Percentiles rank a stretch among this genome's conserved stretches.
These are phyloP conservation scores for Erythrophleum fordii DNA, from an alignment of 306 rosid genomes.

Conservation along the genomic window DNA sequence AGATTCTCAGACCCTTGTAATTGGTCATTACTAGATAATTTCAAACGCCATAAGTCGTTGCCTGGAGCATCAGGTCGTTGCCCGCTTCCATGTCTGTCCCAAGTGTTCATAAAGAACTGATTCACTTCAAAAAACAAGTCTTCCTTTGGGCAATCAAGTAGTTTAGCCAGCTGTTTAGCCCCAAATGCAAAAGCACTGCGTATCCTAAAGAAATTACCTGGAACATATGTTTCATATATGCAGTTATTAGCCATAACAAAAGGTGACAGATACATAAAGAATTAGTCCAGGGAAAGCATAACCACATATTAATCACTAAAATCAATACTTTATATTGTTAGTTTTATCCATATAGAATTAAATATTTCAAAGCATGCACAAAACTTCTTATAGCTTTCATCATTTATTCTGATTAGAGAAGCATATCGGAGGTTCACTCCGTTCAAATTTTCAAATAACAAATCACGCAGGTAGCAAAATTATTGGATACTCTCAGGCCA, in stretches of 20 bases:
- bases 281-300: conserved; percentile 10
- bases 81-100: conserved; percentile 98
- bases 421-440: not conserved
- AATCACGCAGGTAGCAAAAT: not conserved
- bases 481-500: not conserved
- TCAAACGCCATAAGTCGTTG: conserved; percentile 57
- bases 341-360: not conserved
- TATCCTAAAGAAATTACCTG: conserved; percentile 98
- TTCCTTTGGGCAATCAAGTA: conserved; percentile 88
- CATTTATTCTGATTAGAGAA: not conserved
- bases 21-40: conserved; percentile 59
- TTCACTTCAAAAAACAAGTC: conserved; percentile 77
- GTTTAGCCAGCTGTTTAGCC: conserved; percentile 81
- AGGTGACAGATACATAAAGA: not conserved
- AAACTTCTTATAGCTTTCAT: not conserved
- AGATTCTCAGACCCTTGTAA: conserved; percentile 61
- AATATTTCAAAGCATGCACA: conserved; percentile 14
- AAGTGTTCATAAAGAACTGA: conserved; percentile 91
- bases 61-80: conserved; percentile 94
- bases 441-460: conserved; percentile 15
- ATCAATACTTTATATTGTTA: not conserved
- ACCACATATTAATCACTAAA: not conserved
- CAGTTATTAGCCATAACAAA: conserved; percentile 29
- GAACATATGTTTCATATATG: conserved; percentile 33
- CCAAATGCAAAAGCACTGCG: conserved; percentile 99